phyloP scores from a whole-genome alignment of 2,329 filamentous ascomycete species.

The Pestalotiopsis sp. region DNA sequence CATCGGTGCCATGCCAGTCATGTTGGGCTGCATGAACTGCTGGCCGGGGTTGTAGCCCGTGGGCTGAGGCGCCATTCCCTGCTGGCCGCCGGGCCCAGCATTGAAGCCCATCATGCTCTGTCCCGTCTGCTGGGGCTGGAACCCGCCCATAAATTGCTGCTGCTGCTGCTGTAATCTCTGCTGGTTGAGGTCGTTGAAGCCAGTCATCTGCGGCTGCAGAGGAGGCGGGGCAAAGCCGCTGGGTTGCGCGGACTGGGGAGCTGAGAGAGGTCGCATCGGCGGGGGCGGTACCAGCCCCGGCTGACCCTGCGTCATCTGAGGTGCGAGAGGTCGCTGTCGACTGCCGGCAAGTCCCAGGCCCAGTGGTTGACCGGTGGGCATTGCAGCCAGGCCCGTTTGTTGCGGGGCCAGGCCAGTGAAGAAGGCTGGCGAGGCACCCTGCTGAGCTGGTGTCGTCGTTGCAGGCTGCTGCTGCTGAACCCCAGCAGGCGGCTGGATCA shows the following conservation, averaged over 20 bases:
- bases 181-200: constrained; percentile 72
- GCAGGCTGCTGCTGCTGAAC: constrained; percentile 31
- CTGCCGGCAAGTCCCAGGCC: constrained; percentile 46
- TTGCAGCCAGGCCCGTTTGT: constrained; percentile 46
- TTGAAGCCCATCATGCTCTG: constrained; percentile 42
- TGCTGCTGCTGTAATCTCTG: constrained; percentile 66
- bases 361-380: constrained; percentile 40
- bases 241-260: constrained; percentile 78
- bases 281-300: constrained; percentile 73
- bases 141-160: constrained; percentile 53
- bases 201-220: constrained; percentile 84
- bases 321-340: constrained; percentile 72
- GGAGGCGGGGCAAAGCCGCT: constrained; percentile 75
- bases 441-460: constrained; percentile 44
- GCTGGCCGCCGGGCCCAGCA: constrained; percentile 36
- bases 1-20: constrained; percentile 42
- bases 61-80: constrained; percentile 27
- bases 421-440: constrained; percentile 61
- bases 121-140: constrained; percentile 41
- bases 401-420: constrained; percentile 53
- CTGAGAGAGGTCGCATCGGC: constrained; percentile 80
- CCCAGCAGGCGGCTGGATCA: constrained; percentile 35
- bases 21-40: constrained; percentile 47
- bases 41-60: constrained; percentile 37
- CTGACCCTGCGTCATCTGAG: constrained; percentile 62